Evolutionary conservation across 2,329 filamentous ascomycete species (phyloP), one percentile per base, ranked within the genome.

Genomic region (Calonectria pauciramosa): DNA sequence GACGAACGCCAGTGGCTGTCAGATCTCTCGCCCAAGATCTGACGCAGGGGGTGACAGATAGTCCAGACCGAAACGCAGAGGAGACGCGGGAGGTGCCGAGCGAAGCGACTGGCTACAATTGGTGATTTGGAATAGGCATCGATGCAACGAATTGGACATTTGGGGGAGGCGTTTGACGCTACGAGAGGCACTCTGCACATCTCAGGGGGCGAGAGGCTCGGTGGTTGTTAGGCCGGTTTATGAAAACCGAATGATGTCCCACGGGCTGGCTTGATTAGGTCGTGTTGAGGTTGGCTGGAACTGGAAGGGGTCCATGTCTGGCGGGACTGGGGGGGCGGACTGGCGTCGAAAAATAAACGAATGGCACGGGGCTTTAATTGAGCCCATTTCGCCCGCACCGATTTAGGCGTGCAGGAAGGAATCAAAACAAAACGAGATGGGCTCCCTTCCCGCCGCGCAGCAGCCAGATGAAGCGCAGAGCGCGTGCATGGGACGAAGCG

Each of bases 351-450:
- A 60, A 38, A 47, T 47, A 36, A 60, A 51, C 52, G 20, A 32
- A 56, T 56, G 51, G 66, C 66, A 68, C 66, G 51, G 51, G 66
- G 51, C 56, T 60, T 60, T 60, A 60, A 60, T 64, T 64, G 18
- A 44, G 20, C 60, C 60, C 60, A 64, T 64, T 64, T 64, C 36
- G n/a, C 56, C 34, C 16, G 56, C 56, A 36, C 26, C 56, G n/a
- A 38, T 60, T 60, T 60, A 60, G 56, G 56, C 56, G 26, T 18
- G 56, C 56, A 60, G 56, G n/a, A 38, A 23, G 32, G 56, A 60
- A 60, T 38, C 56, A 60, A 60, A 60, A 60, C 56, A 60, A 60
- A 60, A 60, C 56, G 36, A 60, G n/a, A 26, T n/a, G 56, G 32
- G 34, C 23, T 13, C 32, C 36, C 34, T 52, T 67, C 51, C 64